These are phyloP conservation scores for Coemansia aciculifera DNA, from an alignment of 192 early-diverging fungal species.

Conservation along the genomic window DNA sequence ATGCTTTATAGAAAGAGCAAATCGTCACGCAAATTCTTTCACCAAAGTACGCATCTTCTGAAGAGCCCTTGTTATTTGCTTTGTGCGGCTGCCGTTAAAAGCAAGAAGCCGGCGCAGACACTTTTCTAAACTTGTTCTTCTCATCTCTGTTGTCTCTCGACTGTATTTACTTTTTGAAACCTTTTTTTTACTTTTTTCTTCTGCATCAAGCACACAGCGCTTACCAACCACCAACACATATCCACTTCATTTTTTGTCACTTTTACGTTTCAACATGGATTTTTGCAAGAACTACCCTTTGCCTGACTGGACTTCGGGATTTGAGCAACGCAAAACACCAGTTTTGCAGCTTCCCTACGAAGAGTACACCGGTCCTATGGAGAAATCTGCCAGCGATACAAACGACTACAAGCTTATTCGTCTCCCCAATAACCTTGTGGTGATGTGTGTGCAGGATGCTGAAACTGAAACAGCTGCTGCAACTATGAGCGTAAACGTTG, in stretches of 20 bases:
- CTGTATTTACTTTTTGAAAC: not conserved
- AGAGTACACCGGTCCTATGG: constrained; percentile 13
- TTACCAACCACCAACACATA: not conserved
- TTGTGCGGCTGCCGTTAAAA: not conserved
- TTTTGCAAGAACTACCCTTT: constrained; percentile 1
- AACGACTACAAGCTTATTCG: constrained; percentile 57
- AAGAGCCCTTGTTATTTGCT: not conserved
- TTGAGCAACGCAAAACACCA: constrained; percentile 1
- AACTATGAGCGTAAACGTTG: constrained; percentile 61
- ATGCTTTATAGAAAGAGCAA: too few species aligned
- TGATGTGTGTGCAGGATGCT: constrained; percentile 58
- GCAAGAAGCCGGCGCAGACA: not conserved
- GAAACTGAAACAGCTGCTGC: constrained; percentile 57
- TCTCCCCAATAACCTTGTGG: constrained; percentile 59
- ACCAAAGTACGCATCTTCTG: not conserved
- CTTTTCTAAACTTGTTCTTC: not conserved
- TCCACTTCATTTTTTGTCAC: not conserved
- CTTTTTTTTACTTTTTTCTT: not conserved
- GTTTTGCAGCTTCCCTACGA: constrained; percentile 9
- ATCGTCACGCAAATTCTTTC: not conserved
- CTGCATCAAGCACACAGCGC: not conserved
- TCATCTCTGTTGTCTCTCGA: not conserved
- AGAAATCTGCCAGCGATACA: constrained; percentile 56
- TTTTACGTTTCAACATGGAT: not conserved
- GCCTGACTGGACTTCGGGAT: constrained; percentile 7